phyloP scores from a whole-genome alignment of 352 stramenopile genomes.

The Phytophthora crassamura region DNA sequence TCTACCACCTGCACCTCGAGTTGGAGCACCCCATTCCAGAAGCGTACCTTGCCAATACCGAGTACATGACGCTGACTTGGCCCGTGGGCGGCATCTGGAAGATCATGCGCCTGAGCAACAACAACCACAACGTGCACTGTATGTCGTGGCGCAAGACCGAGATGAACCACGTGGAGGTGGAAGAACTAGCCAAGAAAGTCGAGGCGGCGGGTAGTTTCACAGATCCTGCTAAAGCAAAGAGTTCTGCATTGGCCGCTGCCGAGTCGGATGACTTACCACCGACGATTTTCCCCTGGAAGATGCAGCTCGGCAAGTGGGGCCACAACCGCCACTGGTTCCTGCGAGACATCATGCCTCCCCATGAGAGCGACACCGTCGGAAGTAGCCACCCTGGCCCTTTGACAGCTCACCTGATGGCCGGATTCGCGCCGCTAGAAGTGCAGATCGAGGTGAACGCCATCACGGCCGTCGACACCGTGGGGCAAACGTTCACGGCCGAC shows the following conservation, averaged over 20 bases:
- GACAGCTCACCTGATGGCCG: constrained; percentile 40
- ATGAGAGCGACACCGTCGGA: constrained; percentile 11
- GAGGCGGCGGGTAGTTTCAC: constrained; percentile 4
- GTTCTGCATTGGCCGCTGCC: constrained; percentile 18
- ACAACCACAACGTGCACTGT: constrained; percentile 44
- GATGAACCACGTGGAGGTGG: constrained; percentile 45
- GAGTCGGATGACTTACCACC: constrained; percentile 24
- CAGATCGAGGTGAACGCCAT: constrained; percentile 49
- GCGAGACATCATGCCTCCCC: constrained; percentile 43
- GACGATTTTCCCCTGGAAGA: constrained; percentile 63
- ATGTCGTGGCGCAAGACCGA: constrained; percentile 61
- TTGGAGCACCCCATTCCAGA: constrained; percentile 47
- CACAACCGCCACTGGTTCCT: constrained; percentile 60
- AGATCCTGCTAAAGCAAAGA: constrained; percentile 9
- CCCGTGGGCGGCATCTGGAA: constrained; percentile 63
- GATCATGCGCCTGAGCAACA: constrained; percentile 40
- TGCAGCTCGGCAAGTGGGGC: constrained; percentile 58
- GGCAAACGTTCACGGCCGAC: constrained; percentile 54
- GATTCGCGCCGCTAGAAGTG: constrained; percentile 44
- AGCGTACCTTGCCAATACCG: constrained; percentile 36
- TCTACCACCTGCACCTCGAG: constrained; percentile 57
- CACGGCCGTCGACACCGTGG: constrained; percentile 51
- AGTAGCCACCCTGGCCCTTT: constrained; percentile 27
- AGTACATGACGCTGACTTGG: constrained; percentile 59
- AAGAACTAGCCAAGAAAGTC: constrained; percentile 45